Base-by-base conservation (phyloP, 2,329 filamentous ascomycete species). In the Helotiales sp. region DNA sequence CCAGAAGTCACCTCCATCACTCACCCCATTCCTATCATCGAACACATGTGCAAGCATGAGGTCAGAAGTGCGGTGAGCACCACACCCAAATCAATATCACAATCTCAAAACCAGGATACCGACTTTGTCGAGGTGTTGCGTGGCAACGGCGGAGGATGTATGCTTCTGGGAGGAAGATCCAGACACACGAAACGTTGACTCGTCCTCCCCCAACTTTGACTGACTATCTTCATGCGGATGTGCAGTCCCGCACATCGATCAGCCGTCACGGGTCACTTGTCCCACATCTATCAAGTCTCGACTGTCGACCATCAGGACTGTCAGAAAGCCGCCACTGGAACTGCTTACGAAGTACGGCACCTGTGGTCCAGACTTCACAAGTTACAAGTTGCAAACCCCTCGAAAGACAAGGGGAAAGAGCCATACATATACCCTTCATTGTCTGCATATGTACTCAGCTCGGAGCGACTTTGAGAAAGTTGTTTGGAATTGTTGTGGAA, bases 371-470 rank as follows among this genome's bases (percentile, higher is more conserved):
- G n/a, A 10, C 10, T 29, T 13, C 25, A 17, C 17, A 36, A 27
- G 49, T 52, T 36, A 30, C 31, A 15, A 52, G 40, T n/a, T n/a
- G n/a, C n/a, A 52, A 8, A 31, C 19, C 31, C 33, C 17, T 27
- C 38, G 17, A 13, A 38, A 22, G 24, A 34, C 17, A 22, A 36
- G 31, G 33, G 15, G 13, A 13, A 40, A 36, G 31, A 53, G 36
- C 50, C 34, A 53, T 42, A 30, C 50, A 53, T 53, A 53, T 53
- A 44, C 50, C 50, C 50, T 30, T 29, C 27, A 13, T 53, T 7
- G 15, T 47, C 25, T 17, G 38, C 29, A 31, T 47, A 47, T n/a
- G 24, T 47, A 30, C 33, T 40, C 34, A 29, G 13, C 3, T 30
- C 24, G 15, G 50, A 42, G 50, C 22, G 19, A 15, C 9, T 42